These are phyloP conservation scores for Penicillium daleae DNA, from an alignment of 495 filamentous ascomycete genomes.

Conservation along the genomic window DNA sequence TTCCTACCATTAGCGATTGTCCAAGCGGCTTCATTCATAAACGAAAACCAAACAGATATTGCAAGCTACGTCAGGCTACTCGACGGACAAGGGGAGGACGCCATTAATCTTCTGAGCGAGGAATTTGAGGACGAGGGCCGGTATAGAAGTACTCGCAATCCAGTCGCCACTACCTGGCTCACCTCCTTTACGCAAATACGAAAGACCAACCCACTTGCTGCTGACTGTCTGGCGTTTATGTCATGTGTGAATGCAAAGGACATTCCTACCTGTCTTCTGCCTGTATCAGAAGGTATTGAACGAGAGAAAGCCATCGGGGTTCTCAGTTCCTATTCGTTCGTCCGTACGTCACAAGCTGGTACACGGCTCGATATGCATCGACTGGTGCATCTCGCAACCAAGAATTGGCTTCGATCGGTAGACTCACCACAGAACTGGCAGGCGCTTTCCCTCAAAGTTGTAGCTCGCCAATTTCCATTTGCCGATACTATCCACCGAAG, in stretches of 20 bases:
- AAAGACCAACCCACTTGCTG: constrained; percentile 30
- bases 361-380: constrained; percentile 25
- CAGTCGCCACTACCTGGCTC: constrained; percentile 59
- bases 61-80: constrained; percentile 49
- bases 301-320: constrained; percentile 35
- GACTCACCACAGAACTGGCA: constrained; percentile 10
- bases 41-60: constrained; percentile 42
- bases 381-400: constrained; percentile 35
- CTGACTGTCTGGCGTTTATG: constrained; percentile 47
- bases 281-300: constrained; percentile 3
- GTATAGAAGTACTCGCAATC: constrained; percentile 48
- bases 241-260: constrained; percentile 39
- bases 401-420: constrained; percentile 35
- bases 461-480: constrained; percentile 27
- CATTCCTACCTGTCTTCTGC: constrained; percentile 30
- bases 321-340: constrained; percentile 39
- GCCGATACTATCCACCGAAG: constrained; percentile 23
- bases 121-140: constrained; percentile 53
- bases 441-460: constrained; percentile 7
- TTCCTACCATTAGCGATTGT: constrained; percentile 46
- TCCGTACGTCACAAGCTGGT: constrained; percentile 6
- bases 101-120: constrained; percentile 47
- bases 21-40: constrained; percentile 51
- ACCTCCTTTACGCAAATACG: constrained; percentile 56
- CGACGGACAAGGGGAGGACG: constrained; percentile 42